Base-by-base conservation (phyloP, 2,329 filamentous ascomycete genomes). In the Mycosphaerella sp. region DNA sequence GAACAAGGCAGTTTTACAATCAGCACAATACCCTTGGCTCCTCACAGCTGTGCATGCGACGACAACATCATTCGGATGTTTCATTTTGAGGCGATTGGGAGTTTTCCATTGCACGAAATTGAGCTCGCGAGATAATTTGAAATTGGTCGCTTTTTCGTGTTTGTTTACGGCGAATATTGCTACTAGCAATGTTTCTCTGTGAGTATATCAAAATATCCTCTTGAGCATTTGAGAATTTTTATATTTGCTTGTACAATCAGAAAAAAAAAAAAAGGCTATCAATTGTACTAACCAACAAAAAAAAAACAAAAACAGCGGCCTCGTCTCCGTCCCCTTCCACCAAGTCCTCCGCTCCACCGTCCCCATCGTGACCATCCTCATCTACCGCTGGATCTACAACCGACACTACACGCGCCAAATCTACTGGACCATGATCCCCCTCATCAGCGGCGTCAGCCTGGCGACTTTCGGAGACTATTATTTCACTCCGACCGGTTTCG, bases 161-260 rank as follows among this genome's bases (percentile, higher is more conserved):
- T 73, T 84, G 6, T 84, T 82, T 69, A 83, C 81, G n/a, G 74
- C 80, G 64, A 84, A 84, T 69, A 83, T 84, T 59, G 81, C 81
- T 56, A 77, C 82, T 48, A 82, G 79, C 29, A 83, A 83, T 69
- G 73, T 83, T 36, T 83, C 80, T 17, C 73, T 83, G 73, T 75
- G 67, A 62, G 73, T n/a, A n/a, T n/a, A n/a, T n/a, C n/a, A n/a
- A n/a, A n/a, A n/a, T n/a, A n/a, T n/a, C n/a, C n/a, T n/a, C n/a
- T n/a, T n/a, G n/a, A n/a, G n/a, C n/a, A n/a, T n/a, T n/a, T n/a
- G n/a, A n/a, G n/a, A 21, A 50, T 6, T 3, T 9, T 11, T 12
- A 11, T 12, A 4, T 9, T 9, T 14, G 26, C 21, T n/a, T 14
- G 23, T n/a, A 36, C 3, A n/a, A 36, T 6, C 34, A n/a, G 34